Evolutionary conservation across 768 basidiomycete species (phyloP).

Genomic region (Kwoniella pini): DNA sequence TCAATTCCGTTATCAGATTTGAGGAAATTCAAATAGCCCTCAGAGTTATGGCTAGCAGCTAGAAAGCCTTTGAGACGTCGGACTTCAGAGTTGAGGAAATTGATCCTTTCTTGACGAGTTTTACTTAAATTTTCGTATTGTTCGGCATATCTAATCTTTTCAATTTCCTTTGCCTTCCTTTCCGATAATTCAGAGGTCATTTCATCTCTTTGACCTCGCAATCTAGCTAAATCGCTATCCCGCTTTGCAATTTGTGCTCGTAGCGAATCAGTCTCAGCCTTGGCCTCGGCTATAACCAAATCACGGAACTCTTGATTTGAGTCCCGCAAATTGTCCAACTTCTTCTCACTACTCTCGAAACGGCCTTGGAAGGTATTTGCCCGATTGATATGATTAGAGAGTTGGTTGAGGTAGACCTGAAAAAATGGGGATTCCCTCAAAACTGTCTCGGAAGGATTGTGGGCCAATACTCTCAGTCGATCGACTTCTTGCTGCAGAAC

Average conservation of each 20-base stretch:
- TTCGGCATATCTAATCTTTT: constrained; percentile 63
- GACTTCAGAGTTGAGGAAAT: constrained; percentile 69
- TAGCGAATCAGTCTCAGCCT: constrained; percentile 58
- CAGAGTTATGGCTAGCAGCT: constrained; percentile 69
- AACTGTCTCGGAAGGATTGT: constrained; percentile 43
- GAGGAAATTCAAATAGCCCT: constrained; percentile 73
- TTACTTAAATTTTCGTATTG: constrained; percentile 69
- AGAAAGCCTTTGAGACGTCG: constrained; percentile 70
- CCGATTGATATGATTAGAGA: constrained; percentile 58
- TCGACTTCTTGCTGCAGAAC: constrained; percentile 39
- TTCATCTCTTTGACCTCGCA: constrained; percentile 58
- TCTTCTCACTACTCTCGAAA: constrained; percentile 56
- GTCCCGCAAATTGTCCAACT: constrained; percentile 30
- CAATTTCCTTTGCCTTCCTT: constrained; percentile 65
- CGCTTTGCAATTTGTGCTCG: constrained; percentile 42
- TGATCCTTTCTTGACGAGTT: constrained; percentile 70
- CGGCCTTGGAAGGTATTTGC: constrained; percentile 48
- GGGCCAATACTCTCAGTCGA: constrained; percentile 28
- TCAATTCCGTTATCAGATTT: constrained; percentile 57
- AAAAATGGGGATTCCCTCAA: constrained; percentile 57
- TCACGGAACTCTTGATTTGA: constrained; percentile 43
- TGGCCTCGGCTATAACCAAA: constrained; percentile 31
- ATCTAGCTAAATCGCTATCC: constrained; percentile 54
- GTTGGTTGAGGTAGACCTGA: constrained; percentile 62
- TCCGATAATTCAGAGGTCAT: constrained; percentile 65